Evolutionary conservation across 179 eudicot genomes (phyloP).

Genomic region (Beta corolliflora): DNA sequence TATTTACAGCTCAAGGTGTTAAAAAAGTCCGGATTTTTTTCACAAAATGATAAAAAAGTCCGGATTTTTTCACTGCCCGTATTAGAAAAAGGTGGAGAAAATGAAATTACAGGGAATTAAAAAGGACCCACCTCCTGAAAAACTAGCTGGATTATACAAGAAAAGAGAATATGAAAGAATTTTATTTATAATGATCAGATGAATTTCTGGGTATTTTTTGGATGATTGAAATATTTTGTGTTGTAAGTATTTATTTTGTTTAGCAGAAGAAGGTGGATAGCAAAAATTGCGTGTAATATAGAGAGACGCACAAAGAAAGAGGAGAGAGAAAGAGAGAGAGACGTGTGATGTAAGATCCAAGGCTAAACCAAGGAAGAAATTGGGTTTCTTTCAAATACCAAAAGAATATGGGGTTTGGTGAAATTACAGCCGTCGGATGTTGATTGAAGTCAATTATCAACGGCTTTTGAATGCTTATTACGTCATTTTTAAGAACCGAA

Average conservation of each 20-base stretch:
- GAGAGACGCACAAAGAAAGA: slow-evolving; percentile 21
- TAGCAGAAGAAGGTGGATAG: slow-evolving; percentile 15
- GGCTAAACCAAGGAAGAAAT: slow-evolving; percentile 18
- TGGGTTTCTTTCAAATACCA: slow-evolving; percentile 10
- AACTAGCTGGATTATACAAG: not conserved
- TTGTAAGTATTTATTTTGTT: not conserved
- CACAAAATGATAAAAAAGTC: not conserved
- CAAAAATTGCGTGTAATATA: slow-evolving; percentile 29
- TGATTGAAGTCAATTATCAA: slow-evolving; percentile 26
- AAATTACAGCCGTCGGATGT: slow-evolving; percentile 30
- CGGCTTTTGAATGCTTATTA: slow-evolving; percentile 31
- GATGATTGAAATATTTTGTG: slow-evolving; percentile 1
- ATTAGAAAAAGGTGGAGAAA: slow-evolving; percentile 1
- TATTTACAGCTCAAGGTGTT: too few relatives aligned
- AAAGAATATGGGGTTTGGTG: slow-evolving; percentile 17
- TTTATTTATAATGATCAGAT: slow-evolving; percentile 12
- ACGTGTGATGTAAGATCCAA: slow-evolving; percentile 43
- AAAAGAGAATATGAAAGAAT: not conserved
- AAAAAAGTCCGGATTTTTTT: not conserved
- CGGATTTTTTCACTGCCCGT: slow-evolving; percentile 12
- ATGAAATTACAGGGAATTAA: not conserved
- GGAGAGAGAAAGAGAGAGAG: slow-evolving; percentile 13
- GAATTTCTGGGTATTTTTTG: slow-evolving; percentile 12
- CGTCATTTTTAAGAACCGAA: slow-evolving; percentile 29
- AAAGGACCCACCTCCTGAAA: slow-evolving; percentile 23